Conservation (phyloP, 2,329 filamentous ascomycete genomes). For the Phyllosticta citribraziliensis region DNA sequence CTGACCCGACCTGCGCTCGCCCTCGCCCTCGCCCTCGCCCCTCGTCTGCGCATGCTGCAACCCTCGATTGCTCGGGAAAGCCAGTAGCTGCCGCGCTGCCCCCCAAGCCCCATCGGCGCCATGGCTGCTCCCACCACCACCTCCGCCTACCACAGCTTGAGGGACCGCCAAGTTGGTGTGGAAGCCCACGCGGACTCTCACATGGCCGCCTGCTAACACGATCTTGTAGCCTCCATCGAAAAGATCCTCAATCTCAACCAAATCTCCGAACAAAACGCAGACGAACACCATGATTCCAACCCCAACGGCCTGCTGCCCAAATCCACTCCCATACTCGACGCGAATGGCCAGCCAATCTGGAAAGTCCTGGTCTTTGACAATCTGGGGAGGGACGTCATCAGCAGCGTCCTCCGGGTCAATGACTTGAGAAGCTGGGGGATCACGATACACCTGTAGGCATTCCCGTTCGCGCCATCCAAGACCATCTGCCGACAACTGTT, state of each 20-base stretch:
- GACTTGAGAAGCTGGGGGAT: slow-evolving; percentile 91
- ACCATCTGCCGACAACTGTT: background rate
- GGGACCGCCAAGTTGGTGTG: slow-evolving; percentile 61
- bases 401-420: slow-evolving; percentile 87
- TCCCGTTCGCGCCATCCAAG: background rate
- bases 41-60: slow-evolving; percentile 11
- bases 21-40: background rate
- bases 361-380: slow-evolving; percentile 96
- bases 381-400: slow-evolving; percentile 86
- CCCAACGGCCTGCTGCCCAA: slow-evolving; percentile 55
- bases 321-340: slow-evolving; percentile 69
- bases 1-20: background rate
- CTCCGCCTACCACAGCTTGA: slow-evolving; percentile 46
- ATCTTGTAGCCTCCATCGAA: slow-evolving; percentile 67
- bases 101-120: slow-evolving; percentile 16
- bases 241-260: slow-evolving; percentile 94
- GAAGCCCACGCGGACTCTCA: slow-evolving; percentile 24
- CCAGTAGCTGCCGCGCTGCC: slow-evolving; percentile 21
- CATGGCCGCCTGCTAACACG: slow-evolving; percentile 12
- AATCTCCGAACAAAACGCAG: slow-evolving; percentile 39
- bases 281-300: slow-evolving; percentile 52
- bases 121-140: slow-evolving; percentile 37
- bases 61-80: background rate
- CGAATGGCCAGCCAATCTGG: slow-evolving; percentile 90
- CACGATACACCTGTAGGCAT: slow-evolving; percentile 91